A percentile compares a stretch with the other conserved stretches of the same genome.
phyloP scores from a whole-genome alignment of 2,329 filamentous ascomycete species.

The Colletotrichum sp. region DNA sequence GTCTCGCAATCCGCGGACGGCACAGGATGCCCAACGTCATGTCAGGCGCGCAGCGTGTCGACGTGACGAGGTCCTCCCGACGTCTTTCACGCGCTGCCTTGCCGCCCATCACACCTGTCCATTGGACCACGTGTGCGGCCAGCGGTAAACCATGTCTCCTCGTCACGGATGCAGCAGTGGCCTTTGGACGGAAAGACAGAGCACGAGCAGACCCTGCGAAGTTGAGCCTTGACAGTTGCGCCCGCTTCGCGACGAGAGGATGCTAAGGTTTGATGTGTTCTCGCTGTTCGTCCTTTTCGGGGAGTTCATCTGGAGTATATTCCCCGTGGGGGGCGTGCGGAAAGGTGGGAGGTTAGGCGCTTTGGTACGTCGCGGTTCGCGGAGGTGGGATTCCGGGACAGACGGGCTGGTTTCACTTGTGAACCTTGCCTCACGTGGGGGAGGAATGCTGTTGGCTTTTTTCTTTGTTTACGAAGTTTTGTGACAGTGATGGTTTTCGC shows the following conservation, averaged over 20 bases:
- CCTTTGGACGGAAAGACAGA: not conserved
- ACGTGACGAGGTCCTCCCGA: not conserved
- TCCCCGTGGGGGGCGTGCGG: not conserved
- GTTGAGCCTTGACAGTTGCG: not conserved
- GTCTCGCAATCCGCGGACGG: not conserved
- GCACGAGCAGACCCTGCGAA: slow-evolving; percentile 1
- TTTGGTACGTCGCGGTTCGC: slow-evolving; percentile 2
- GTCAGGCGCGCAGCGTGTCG: slow-evolving; percentile 5
- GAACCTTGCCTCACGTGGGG: not conserved
- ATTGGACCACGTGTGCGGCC: slow-evolving; percentile 9
- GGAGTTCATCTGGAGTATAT: not conserved
- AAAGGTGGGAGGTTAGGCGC: not conserved
- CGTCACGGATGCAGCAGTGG: not conserved
- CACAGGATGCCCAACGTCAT: slow-evolving; percentile 2
- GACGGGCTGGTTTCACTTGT: slow-evolving; percentile 11
- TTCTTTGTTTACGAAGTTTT: not conserved
- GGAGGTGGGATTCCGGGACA: slow-evolving; percentile 5
- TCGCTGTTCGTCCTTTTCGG: not conserved
- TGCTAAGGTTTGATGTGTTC: not conserved
- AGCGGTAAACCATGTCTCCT: not conserved
- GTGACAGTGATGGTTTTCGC: not conserved
- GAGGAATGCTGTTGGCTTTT: not conserved
- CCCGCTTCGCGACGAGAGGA: not conserved
- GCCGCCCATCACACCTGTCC: not conserved
- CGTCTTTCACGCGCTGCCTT: not conserved